Base-by-base conservation (phyloP, 306 rosid genomes). In the Gastrolobium villosum region DNA sequence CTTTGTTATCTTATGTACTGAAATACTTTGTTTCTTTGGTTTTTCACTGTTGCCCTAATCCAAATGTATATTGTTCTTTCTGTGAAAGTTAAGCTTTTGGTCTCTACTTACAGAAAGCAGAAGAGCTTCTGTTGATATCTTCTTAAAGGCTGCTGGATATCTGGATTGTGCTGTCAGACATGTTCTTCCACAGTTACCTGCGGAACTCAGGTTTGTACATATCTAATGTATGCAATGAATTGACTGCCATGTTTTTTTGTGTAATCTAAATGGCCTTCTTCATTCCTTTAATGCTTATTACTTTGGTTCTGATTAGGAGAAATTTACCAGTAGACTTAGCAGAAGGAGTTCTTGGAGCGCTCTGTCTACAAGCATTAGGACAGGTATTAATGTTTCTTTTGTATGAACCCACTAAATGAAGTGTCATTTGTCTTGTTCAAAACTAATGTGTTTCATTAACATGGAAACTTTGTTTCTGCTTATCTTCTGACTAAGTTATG, bases 271-370 rank as follows among this genome's bases (percentile, higher is more conserved):
- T 9, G 46, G 15, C 40, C 35, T 32, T 41, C 49, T 44, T 70
- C 61, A 62, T 32, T 74, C 55, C 49, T 72, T 53, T 75, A 15
- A 63, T 79, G 77, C 69, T 66, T 65, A 28, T 46, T 73, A 70
- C 76, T 48, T 72, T 65, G 77, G 57, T 74, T 83, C 48, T 41
- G 39, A 70, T 86, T 82, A 95, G 99, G 96, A 88, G 94, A 86
- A 88, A 89, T 82, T 90, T 95, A 32, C 99, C 99, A 3, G 96
- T 93, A 3, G 99, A 95, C 86, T 86, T 95, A 56, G 88, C 94
- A 64, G 99, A 95, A 84, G 99, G 98, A 63, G 94, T 85, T 86
- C 98, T 95, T 74, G 93, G 99, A 77, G 97, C 98, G 11, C 96
- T 93, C 71, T 79, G 93, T 89, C 87, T 95, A 49, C 99, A 91